Evolutionary conservation across 2,329 filamentous ascomycete species (phyloP), one percentile per base, ranked within the genome.

Genomic region (Pleoardoris graminearum): DNA sequence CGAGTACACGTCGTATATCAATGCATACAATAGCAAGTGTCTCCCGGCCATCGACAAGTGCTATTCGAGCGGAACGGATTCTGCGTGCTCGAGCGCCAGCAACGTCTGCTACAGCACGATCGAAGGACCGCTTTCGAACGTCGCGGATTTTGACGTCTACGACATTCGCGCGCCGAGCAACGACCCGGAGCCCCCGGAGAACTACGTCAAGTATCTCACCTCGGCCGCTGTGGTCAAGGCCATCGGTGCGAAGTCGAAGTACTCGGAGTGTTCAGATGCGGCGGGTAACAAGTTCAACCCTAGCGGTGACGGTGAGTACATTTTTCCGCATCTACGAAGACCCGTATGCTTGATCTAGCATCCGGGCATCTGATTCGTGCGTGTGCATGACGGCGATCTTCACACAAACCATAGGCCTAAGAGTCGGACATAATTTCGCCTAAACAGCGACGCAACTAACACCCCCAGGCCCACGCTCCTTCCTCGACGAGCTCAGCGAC

Each of bases 231-330:
- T 84, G 0, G 79, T 81, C 56, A 67, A 71, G 11, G 81, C 81
- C 0, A 79, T 86, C 38, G 83, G 83, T 7, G 83, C 81, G 0
- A 79, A 74, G 59, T 76, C 75, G 43, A 85, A 84, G 61, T 87
- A 80, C 71, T 78, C 79, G n/a, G 68, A 72, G 7, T 72, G 68
- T 29, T 77, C 75, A 58, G 77, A 64, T 55, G 65, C 75, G 1
- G 76, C 80, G 0, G 63, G 62, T 38, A 60, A 58, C 16, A 77
- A 76, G 4, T 81, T 82, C 57, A 57, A 60, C 1, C 57, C 52
- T 1, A 80, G 78, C 0, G 78, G 78, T 17, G 80, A 82, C 56
- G 75, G 78, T 57, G 74, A 66, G 53, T 70, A 67, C 71, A 66
- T 17, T 21, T 19, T 6, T 30, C 16, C n/a, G 14, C 6, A 5